Base-by-base conservation (phyloP, 108 stramenopile species). In the Seminavis robusta region DNA sequence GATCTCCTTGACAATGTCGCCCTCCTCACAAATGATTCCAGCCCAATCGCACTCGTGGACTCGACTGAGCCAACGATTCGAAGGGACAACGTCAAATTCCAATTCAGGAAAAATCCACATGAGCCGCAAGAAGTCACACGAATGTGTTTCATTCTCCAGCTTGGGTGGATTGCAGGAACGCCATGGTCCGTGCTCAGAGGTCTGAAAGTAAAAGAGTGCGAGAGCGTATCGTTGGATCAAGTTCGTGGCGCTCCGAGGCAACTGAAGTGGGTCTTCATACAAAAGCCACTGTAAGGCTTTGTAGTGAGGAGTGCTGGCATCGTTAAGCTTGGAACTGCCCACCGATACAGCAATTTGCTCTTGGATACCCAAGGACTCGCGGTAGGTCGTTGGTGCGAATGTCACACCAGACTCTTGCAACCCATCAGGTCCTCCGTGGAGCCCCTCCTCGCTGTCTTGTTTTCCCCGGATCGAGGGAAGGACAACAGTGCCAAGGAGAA, bases 161-260 rank as follows among this genome's bases (percentile, higher is more conserved):
- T n/a, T n/a, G n/a, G 67, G 63, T 28, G 63, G 71, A 40, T 65
- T 65, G 33, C 78, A 80, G 15, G 68, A 67, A 19, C 45, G 15
- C 78, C 78, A 80, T 23, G 56, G 56, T 30, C 61, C 63, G 13
- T 53, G 47, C 20, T 63, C 52, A 38, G 67, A 63, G 7, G 76
- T 58, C 19, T 70, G 37, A 43, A 68, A 75, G 41, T 66, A 82
- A 30, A 86, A 48, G 45, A 74, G 52, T 3, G 85, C 84, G 42
- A 81, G 31, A 9, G 80, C 44, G 50, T 80, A 90, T 8, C 89
- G 67, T 52, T 90, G 84, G 40, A 73, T 50, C 20, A 90, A 52
- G 31, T 76, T 75, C 4, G 38, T 40, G 33, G 61, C 61, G 32
- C 55, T 63, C 0, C 53, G 50, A 4, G 37, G 28, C 29, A 84